phyloP scores from a whole-genome alignment of 1,284 basidiomycete species.

The Microbotryum scabiosae region DNA sequence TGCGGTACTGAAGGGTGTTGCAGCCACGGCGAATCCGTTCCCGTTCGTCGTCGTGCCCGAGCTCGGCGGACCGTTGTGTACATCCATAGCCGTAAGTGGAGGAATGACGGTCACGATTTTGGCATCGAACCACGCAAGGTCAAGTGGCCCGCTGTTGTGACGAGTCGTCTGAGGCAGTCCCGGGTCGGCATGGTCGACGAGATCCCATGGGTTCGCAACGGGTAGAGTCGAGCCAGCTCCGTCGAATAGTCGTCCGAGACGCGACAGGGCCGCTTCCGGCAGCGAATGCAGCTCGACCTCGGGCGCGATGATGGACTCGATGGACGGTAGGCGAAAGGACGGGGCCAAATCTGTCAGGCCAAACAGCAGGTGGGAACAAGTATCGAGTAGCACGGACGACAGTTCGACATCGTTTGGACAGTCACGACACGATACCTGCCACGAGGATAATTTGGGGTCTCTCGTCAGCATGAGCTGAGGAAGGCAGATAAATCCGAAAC shows the following conservation, averaged over 20 bases:
- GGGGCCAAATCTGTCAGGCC: slow-evolving; percentile 13
- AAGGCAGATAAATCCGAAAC: too few relatives aligned
- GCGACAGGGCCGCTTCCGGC: slow-evolving; percentile 14
- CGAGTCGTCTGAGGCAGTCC: background rate
- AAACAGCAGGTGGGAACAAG: slow-evolving; percentile 20
- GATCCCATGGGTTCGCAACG: slow-evolving; percentile 26
- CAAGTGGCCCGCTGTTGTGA: slow-evolving; percentile 28
- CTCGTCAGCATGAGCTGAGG: background rate
- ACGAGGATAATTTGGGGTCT: background rate
- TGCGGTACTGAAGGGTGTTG: too few relatives aligned
- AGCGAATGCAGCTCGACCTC: slow-evolving; percentile 3
- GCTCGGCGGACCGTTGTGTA: slow-evolving; percentile 4
- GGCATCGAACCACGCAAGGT: slow-evolving; percentile 25
- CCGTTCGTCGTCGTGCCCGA: background rate
- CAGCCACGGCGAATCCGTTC: background rate
- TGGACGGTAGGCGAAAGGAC: background rate
- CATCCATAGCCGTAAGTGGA: slow-evolving; percentile 24
- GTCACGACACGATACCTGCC: slow-evolving; percentile 3
- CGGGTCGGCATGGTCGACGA: slow-evolving; percentile 25
- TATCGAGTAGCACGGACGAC: slow-evolving; percentile 18
- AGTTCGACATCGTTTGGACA: background rate
- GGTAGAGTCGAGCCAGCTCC: background rate
- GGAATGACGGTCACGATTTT: slow-evolving; percentile 17
- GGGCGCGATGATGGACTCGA: slow-evolving; percentile 7
- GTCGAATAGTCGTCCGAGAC: slow-evolving; percentile 24